phyloP scores from a whole-genome alignment of 192 early-diverging fungal species.

The Rhizophagus clarus region DNA sequence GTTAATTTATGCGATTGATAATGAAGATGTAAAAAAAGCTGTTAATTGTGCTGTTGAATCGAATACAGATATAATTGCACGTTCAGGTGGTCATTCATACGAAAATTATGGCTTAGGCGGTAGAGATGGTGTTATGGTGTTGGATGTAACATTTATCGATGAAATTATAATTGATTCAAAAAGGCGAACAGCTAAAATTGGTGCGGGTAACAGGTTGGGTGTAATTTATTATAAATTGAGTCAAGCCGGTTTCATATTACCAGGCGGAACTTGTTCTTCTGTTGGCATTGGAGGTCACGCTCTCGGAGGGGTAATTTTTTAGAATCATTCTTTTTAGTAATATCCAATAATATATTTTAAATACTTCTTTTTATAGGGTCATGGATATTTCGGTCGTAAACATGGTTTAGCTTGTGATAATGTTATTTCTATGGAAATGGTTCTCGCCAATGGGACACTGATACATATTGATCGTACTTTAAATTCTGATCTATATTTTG shows the following conservation, averaged over 20 bases:
- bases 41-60: conserved; percentile 38
- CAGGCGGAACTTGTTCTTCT: conserved; percentile 51
- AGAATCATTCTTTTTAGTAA: background rate
- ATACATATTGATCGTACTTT: background rate
- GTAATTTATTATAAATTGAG: conserved; percentile 40
- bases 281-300: conserved; percentile 57
- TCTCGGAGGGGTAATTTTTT: conserved; percentile 38
- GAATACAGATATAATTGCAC: conserved; percentile 35
- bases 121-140: conserved; percentile 42
- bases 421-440: conserved; percentile 40
- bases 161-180: conserved; percentile 26
- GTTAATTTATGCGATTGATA: conserved; percentile 32
- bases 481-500: conserved; percentile 60
- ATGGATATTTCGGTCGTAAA: conserved; percentile 47
- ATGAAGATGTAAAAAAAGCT: conserved; percentile 33
- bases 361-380: conserved; percentile 29
- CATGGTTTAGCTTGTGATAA: conserved; percentile 50
- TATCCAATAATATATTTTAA: background rate
- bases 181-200: conserved; percentile 34
- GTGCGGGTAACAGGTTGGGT: conserved; percentile 51
- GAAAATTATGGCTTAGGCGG: conserved; percentile 48
- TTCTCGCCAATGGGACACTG: conserved; percentile 45
- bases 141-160: conserved; percentile 46
- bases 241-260: conserved; percentile 36
- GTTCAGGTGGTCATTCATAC: conserved; percentile 58